phyloP scores from a whole-genome alignment of 2,329 filamentous ascomycete species.

The Tetracladium maxilliforme region DNA sequence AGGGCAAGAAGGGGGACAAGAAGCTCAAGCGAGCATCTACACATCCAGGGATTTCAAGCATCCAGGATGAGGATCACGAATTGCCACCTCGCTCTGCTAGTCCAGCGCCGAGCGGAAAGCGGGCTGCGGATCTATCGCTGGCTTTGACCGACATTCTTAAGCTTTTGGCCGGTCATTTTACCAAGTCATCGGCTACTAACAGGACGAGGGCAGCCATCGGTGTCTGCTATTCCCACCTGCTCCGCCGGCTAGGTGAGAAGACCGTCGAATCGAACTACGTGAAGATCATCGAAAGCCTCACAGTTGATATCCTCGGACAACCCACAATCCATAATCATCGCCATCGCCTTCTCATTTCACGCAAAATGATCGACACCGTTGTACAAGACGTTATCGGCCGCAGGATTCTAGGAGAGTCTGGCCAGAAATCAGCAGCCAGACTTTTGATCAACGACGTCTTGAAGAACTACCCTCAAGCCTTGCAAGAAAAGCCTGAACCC shows the following conservation, averaged over 20 bases:
- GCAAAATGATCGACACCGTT: constrained; percentile 72
- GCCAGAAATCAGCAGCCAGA: constrained; percentile 70
- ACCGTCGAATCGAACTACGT: constrained; percentile 74
- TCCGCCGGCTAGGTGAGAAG: constrained; percentile 66
- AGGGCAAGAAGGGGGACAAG: constrained; percentile 42
- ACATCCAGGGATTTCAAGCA: constrained; percentile 40
- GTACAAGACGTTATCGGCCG: constrained; percentile 72
- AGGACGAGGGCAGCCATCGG: constrained; percentile 70
- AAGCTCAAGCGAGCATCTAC: constrained; percentile 59
- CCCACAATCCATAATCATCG: constrained; percentile 67
- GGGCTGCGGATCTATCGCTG: constrained; percentile 57
- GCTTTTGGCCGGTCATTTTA: constrained; percentile 68
- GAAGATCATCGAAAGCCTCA: constrained; percentile 66
- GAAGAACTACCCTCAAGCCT: constrained; percentile 83
- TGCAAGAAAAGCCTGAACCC: constrained; percentile 79
- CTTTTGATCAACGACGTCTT: constrained; percentile 75
- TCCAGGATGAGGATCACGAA: constrained; percentile 69
- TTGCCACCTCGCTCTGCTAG: constrained; percentile 50
- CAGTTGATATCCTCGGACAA: constrained; percentile 66
- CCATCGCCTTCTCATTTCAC: constrained; percentile 72
- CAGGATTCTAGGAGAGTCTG: constrained; percentile 75
- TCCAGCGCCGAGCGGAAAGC: constrained; percentile 60
- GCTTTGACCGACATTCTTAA: constrained; percentile 66
- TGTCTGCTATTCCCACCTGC: constrained; percentile 71
- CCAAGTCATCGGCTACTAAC: constrained; percentile 64